Percentiles rank a stretch among this genome's conserved stretches.
phyloP scores from a whole-genome alignment of 78 protist genomes.

The Isochrysis galbana region DNA sequence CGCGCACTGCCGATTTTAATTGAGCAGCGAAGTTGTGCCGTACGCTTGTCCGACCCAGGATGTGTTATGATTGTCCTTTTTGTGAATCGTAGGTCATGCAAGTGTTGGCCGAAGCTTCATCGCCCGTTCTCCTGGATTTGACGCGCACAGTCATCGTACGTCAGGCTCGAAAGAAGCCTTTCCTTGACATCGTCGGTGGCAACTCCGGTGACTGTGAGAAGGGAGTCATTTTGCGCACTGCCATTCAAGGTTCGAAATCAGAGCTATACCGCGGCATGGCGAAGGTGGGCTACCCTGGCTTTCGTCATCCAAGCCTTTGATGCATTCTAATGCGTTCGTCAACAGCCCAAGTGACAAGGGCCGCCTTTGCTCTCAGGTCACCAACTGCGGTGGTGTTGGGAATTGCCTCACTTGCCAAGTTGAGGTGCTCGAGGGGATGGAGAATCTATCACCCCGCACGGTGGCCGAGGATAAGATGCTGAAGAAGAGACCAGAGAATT shows the following conservation, averaged over 20 bases:
- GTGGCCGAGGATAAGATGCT: neutral
- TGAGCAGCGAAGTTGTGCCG: too few relatives aligned
- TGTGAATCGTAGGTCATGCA: neutral
- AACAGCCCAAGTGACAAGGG: too few relatives aligned
- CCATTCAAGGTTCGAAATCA: neutral
- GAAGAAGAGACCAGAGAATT: neutral
- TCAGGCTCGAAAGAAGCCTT: neutral
- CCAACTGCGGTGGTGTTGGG: neutral
- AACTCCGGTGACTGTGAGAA: neutral
- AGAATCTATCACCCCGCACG: neutral
- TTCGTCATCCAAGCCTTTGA: too few relatives aligned
- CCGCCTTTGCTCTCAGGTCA: too few relatives aligned
- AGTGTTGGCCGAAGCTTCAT: neutral
- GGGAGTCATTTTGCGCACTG: neutral
- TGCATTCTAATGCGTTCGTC: too few relatives aligned
- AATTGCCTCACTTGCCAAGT: neutral
- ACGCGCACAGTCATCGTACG: neutral
- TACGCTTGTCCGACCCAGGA: too few relatives aligned
- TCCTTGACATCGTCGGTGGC: neutral
- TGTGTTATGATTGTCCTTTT: too few relatives aligned
- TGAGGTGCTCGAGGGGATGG: neutral
- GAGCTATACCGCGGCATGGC: constrained; percentile 8
- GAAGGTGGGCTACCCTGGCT: too few relatives aligned
- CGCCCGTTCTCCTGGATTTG: neutral
- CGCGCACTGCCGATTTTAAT: too few relatives aligned